A percentile compares a stretch with the other conserved stretches of the same genome.
Conservation (phyloP, 2,329 filamentous ascomycete genomes). For the Malbranchea cinnamomea region DNA sequence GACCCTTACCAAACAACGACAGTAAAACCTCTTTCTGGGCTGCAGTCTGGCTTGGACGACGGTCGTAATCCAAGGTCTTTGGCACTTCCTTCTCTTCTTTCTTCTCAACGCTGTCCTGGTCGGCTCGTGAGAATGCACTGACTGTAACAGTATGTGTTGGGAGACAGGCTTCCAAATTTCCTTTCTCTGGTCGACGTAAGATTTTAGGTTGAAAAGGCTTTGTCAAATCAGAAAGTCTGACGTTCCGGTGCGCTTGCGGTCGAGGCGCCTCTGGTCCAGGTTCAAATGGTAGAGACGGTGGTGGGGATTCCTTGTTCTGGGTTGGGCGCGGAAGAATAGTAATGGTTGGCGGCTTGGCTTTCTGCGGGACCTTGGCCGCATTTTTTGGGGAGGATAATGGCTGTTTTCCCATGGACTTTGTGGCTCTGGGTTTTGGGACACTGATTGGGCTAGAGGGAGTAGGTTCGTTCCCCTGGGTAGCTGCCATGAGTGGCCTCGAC, state of each 20-base stretch:
- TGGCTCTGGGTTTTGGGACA: constrained; percentile 9
- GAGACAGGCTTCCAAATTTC: constrained; percentile 17
- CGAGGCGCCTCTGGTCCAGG: constrained; percentile 9
- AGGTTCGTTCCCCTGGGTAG: background rate
- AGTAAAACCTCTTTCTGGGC: constrained; percentile 37
- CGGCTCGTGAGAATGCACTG: constrained; percentile 13
- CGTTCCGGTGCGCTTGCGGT: constrained; percentile 11
- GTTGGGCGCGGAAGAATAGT: constrained; percentile 23
- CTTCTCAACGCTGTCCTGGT: constrained; percentile 5
- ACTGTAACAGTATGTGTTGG: constrained; percentile 15
- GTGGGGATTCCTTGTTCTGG: constrained; percentile 5
- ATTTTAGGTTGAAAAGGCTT: constrained; percentile 41
- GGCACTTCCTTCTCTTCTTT: constrained; percentile 10
- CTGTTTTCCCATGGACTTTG: constrained; percentile 14
- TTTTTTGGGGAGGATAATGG: background rate
- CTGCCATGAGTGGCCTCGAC: constrained; percentile 9
- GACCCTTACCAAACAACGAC: constrained; percentile 49
- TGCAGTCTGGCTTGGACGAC: constrained; percentile 26
- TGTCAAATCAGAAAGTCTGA: constrained; percentile 18
- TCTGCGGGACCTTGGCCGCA: background rate
- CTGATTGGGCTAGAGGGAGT: constrained; percentile 3
- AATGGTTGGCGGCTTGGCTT: constrained; percentile 10
- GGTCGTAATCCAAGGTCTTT: constrained; percentile 18
- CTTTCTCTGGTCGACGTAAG: constrained; percentile 34
- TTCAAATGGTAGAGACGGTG: constrained; percentile 7